A percentile compares a stretch with the other conserved stretches of the same genome.
phyloP scores from a whole-genome alignment of 768 basidiomycete species.

The Mycena sanguinolenta region DNA sequence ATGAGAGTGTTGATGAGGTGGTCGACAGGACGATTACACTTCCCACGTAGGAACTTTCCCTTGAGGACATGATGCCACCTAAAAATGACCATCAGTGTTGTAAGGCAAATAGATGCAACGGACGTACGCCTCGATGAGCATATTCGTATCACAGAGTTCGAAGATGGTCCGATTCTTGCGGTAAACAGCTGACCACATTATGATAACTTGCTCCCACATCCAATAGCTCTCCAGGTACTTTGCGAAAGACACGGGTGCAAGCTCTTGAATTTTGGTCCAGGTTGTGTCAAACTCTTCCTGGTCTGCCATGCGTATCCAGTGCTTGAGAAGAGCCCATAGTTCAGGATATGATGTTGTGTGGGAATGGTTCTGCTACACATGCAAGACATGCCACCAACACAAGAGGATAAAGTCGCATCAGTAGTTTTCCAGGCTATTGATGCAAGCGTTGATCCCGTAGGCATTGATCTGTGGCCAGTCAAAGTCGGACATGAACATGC shows the following conservation, averaged over 20 bases:
- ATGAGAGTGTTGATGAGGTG: slow-evolving; percentile 10
- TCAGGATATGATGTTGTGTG: neutral
- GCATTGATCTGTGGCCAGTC: neutral
- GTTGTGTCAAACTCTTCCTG: no score
- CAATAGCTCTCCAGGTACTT: neutral
- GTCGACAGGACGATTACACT: neutral
- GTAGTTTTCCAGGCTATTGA: neutral
- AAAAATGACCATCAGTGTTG: no score
- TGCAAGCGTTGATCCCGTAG: neutral
- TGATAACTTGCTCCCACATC: neutral
- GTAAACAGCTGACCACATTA: neutral
- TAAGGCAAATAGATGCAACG: neutral
- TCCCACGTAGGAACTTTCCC: neutral
- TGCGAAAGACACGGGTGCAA: neutral
- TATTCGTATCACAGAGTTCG: neutral
- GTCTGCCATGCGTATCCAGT: no score
- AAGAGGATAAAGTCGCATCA: neutral
- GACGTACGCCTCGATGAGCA: neutral
- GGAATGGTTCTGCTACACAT: neutral
- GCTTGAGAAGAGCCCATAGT: no score
- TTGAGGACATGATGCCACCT: no score
- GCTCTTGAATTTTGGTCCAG: no score
- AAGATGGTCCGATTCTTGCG: neutral
- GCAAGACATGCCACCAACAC: neutral
- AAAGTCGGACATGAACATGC: neutral